Base-by-base conservation (phyloP, 495 filamentous ascomycete species). In the Hypoxylon fragiforme region DNA sequence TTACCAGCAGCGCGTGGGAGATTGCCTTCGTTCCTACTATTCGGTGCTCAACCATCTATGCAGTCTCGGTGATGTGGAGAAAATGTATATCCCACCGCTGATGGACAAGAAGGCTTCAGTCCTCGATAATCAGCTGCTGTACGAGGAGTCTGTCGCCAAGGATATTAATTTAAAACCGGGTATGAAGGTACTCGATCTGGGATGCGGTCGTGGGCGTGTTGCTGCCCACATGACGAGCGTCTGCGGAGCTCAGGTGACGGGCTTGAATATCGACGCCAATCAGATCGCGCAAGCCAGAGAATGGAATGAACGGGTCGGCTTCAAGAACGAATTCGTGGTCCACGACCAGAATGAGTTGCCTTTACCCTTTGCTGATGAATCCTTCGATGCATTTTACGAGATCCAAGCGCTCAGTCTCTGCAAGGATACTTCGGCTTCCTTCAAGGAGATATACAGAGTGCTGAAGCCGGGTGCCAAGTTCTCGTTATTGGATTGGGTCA, bases 81-180 rank as follows among this genome's bases (percentile, higher is more conserved):
- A 85, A 69, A 85, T 85, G 82, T 85, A 85, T 62, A 84, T 85
- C 44, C 82, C 82, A 19, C 82, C 82, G 3, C 75, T 77, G 58
- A 81, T 85, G 80, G 78, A 81, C 65, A 73, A 73, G 59, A 77
- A 79, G 49, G 74, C 75, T n/a, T 74, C 69, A 4, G 76, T 82
- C 2, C 66, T 80, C 8, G 73, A 75, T 40, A 75, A 75, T 44
- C 73, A 85, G 60, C 70, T 83, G 43, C 72, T 84, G n/a, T 84
- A 81, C 50, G 82, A 85, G 66, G 75, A 78, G 51, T 78, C 78
- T 46, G 75, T 85, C 51, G 78, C 81, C 14, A 58, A 65, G 8
- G 72, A 81, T 43, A 75, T 85, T 38, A 78, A 75, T 30, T 61
- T 85, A 18, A 70, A 71, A 24, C 58, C 70, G 3, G 80, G 79